A percentile compares a stretch with the other conserved stretches of the same genome.
These are phyloP conservation scores for Schizopora paradoxa DNA, from an alignment of 1,284 basidiomycete genomes.

Conservation along the genomic window DNA sequence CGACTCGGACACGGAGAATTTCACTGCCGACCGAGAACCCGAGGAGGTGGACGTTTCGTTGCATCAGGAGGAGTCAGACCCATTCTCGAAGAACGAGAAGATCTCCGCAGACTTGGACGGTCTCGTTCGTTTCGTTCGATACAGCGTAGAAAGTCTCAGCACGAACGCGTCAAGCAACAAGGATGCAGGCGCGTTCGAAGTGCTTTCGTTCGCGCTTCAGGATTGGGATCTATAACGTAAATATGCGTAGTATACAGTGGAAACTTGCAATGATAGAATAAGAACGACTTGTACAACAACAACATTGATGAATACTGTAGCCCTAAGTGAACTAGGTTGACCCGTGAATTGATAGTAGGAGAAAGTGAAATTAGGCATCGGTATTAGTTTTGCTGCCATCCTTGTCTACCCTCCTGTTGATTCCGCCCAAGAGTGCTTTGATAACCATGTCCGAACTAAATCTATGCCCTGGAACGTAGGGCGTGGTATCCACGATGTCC, in stretches of 20 bases:
- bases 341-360: not conserved
- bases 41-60: slow-evolving; percentile 27
- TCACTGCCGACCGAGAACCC: slow-evolving; percentile 34
- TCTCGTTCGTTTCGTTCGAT: slow-evolving; percentile 59
- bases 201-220: slow-evolving; percentile 72
- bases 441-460: slow-evolving; percentile 40
- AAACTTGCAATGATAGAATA: not conserved
- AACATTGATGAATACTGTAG: not conserved
- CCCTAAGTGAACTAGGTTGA: too few species aligned
- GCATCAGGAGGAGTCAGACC: slow-evolving; percentile 37
- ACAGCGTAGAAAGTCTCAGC: slow-evolving; percentile 56
- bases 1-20: slow-evolving; percentile 44
- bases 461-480: slow-evolving; percentile 36
- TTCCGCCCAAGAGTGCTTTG: slow-evolving; percentile 54
- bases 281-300: not conserved
- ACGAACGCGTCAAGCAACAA: slow-evolving; percentile 45
- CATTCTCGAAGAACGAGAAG: slow-evolving; percentile 47
- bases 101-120: slow-evolving; percentile 66
- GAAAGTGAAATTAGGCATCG: too few species aligned
- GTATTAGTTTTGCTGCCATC: too few species aligned
- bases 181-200: slow-evolving; percentile 57
- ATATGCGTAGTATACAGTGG: not conserved
- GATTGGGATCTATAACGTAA: slow-evolving; percentile 60
- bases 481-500: slow-evolving; percentile 62
- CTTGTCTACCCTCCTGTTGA: slow-evolving; percentile 49